A percentile compares a stretch with the other conserved stretches of the same genome.
Evolutionary conservation across 805 yeast genomes (phyloP).

Genomic region (Candida hungchunana): DNA sequence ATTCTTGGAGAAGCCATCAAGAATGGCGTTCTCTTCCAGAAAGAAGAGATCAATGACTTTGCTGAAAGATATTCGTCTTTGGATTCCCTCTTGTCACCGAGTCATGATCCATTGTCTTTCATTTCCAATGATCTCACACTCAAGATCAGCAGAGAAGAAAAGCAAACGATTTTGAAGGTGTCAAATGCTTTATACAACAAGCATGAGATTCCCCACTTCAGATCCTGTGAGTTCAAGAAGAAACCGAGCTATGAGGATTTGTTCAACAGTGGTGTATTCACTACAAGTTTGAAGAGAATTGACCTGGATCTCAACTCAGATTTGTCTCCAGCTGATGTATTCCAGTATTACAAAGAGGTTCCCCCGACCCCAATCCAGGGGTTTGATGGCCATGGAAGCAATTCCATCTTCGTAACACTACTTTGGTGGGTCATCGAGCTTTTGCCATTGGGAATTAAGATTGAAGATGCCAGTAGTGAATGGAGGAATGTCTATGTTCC

Average conservation of each 20-base stretch:
- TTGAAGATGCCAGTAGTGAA: slow-evolving; percentile 42
- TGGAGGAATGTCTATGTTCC: slow-evolving; percentile 52
- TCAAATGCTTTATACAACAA: slow-evolving; percentile 8
- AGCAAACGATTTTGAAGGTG: slow-evolving; percentile 8
- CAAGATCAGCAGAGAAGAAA: slow-evolving; percentile 9
- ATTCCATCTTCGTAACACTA: slow-evolving; percentile 25
- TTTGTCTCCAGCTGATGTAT: slow-evolving; percentile 8
- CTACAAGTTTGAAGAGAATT: slow-evolving; percentile 15
- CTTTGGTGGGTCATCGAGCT: slow-evolving; percentile 63
- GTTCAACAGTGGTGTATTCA: slow-evolving; percentile 15
- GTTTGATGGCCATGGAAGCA: slow-evolving; percentile 38
- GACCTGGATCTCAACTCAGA: slow-evolving; percentile 8
- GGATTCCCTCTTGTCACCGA: slow-evolving; percentile 42
- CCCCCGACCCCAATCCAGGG: slow-evolving; percentile 24
- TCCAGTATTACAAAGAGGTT: slow-evolving; percentile 16
- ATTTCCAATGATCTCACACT: slow-evolving; percentile 15
- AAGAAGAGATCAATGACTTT: slow-evolving; percentile 37
- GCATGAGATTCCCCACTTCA: slow-evolving; percentile 15
- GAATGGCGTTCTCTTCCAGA: slow-evolving; percentile 45
- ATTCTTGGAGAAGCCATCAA: slow-evolving; percentile 50
- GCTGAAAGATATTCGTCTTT: slow-evolving; percentile 34
- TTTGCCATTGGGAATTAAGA: slow-evolving; percentile 52
- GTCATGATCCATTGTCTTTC: slow-evolving; percentile 47
- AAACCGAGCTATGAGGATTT: slow-evolving; percentile 13
- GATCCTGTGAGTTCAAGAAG: slow-evolving; percentile 16